Conservation (phyloP, 2,329 filamentous ascomycete genomes). For the Fusarium bulbicola region DNA sequence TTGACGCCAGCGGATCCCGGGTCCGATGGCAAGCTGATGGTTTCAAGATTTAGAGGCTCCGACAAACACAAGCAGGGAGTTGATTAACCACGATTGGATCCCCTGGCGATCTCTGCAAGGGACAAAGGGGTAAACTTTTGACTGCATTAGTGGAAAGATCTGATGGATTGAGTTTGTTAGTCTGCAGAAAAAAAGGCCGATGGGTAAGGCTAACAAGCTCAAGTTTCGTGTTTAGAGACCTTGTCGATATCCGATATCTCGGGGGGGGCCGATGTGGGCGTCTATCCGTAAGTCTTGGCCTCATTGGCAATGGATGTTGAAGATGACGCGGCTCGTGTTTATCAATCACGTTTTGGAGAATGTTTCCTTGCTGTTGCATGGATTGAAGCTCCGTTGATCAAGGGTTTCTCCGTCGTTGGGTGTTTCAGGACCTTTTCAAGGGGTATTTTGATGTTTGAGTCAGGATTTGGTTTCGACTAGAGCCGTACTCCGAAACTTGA, state of each 20-base stretch:
- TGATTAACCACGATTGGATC: constrained; percentile 6
- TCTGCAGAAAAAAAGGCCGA: constrained; percentile 19
- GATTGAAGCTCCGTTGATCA: neutral
- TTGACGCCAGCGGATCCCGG: constrained; percentile 30
- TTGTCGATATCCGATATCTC: constrained; percentile 4
- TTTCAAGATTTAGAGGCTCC: constrained; percentile 35
- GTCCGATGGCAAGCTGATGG: constrained; percentile 29
- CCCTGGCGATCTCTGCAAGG: constrained; percentile 36
- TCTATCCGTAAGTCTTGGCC: neutral
- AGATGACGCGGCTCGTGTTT: constrained; percentile 40
- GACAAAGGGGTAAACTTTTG: constrained; percentile 7
- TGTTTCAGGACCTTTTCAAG: constrained; percentile 34
- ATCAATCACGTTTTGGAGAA: constrained; percentile 21
- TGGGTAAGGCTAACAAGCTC: constrained; percentile 12
- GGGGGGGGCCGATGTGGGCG: constrained; percentile 2
- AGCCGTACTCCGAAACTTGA: constrained; percentile 3
- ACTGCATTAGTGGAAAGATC: constrained; percentile 41
- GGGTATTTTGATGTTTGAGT: constrained; percentile 22
- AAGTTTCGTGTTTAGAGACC: constrained; percentile 35
- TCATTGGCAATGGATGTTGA: constrained; percentile 8
- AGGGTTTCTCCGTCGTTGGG: constrained; percentile 29
- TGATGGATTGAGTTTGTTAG: constrained; percentile 3
- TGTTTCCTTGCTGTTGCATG: constrained; percentile 34
- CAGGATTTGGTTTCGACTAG: constrained; percentile 28
- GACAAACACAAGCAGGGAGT: constrained; percentile 25